These are phyloP conservation scores for Syzygium syzygioides DNA, from an alignment of 441 rosid species.

Conservation along the genomic window DNA sequence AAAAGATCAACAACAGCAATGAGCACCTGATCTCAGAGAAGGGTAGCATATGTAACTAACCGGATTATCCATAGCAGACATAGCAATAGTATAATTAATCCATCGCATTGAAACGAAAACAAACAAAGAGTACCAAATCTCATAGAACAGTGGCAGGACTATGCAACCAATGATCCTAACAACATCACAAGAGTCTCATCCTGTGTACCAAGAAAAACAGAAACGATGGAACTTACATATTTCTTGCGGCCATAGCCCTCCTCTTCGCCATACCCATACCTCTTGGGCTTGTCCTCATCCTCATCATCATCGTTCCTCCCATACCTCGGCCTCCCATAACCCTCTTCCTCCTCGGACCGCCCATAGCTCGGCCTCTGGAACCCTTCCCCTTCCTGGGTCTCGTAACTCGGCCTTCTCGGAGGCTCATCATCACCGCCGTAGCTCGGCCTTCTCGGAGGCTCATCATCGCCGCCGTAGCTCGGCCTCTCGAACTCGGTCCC, in stretches of 20 bases:
- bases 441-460: constrained; percentile 8
- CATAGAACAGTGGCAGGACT: background rate
- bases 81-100: background rate
- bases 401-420: constrained; percentile 3
- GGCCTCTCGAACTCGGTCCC: constrained; percentile 5
- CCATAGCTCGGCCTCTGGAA: constrained; percentile 20
- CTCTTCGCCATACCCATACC: constrained; percentile 28
- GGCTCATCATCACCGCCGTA: constrained; percentile 6
- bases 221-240: constrained; percentile 24
- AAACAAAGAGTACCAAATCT: background rate
- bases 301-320: constrained; percentile 23
- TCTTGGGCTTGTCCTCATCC: constrained; percentile 22
- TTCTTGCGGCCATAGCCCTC: constrained; percentile 62
- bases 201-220: background rate
- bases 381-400: constrained; percentile 9
- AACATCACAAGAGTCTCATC: background rate
- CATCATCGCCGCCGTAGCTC: background rate
- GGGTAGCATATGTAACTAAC: background rate
- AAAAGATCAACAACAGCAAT: background rate
- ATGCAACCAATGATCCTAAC: background rate
- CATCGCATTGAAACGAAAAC: background rate
- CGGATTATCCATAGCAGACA: background rate
- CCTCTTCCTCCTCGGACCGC: constrained; percentile 12
- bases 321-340: constrained; percentile 13
- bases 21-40: background rate